These are phyloP conservation scores for Fusarium nelsonii DNA, from an alignment of 2,329 filamentous ascomycete genomes.

Conservation along the genomic window DNA sequence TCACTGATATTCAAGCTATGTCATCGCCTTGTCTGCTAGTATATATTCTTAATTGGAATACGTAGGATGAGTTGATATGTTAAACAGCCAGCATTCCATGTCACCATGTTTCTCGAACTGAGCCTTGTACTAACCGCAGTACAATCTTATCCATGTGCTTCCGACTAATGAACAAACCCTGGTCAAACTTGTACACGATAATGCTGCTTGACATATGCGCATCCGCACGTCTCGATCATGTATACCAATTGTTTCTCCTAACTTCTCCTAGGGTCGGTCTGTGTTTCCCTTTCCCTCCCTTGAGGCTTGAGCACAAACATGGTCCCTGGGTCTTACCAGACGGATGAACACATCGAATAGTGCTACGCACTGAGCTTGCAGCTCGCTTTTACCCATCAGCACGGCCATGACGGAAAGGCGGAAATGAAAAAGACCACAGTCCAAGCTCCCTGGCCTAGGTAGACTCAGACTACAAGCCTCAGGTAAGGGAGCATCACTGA, in stretches of 20 bases:
- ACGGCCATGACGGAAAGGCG: slow-evolving; percentile 37
- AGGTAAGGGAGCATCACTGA: slow-evolving; percentile 24
- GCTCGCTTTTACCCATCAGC: slow-evolving; percentile 32
- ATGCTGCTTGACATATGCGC: slow-evolving; percentile 7
- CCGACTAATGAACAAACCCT: background rate
- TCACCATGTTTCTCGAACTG: background rate
- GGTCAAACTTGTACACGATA: slow-evolving; percentile 17
- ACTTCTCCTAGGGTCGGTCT: slow-evolving; percentile 22
- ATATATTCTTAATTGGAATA: slow-evolving; percentile 10
- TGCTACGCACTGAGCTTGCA: slow-evolving; percentile 22
- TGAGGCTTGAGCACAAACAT: slow-evolving; percentile 21
- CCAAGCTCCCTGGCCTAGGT: slow-evolving; percentile 36
- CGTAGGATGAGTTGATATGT: background rate
- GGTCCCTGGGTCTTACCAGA: slow-evolving; percentile 33
- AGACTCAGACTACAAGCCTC: slow-evolving; percentile 27
- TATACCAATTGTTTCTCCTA: slow-evolving; percentile 17
- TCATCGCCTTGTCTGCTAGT: slow-evolving; percentile 9
- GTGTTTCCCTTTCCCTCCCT: slow-evolving; percentile 20
- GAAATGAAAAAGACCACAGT: slow-evolving; percentile 43
- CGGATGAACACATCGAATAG: slow-evolving; percentile 40
- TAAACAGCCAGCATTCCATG: slow-evolving; percentile 9
- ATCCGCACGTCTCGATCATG: background rate
- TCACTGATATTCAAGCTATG: slow-evolving; percentile 22
- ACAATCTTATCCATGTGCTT: slow-evolving; percentile 7
- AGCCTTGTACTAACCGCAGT: background rate